Evolutionary conservation across 192 early-diverging fungal species (phyloP).

Genomic region (Dissophora globulifera): DNA sequence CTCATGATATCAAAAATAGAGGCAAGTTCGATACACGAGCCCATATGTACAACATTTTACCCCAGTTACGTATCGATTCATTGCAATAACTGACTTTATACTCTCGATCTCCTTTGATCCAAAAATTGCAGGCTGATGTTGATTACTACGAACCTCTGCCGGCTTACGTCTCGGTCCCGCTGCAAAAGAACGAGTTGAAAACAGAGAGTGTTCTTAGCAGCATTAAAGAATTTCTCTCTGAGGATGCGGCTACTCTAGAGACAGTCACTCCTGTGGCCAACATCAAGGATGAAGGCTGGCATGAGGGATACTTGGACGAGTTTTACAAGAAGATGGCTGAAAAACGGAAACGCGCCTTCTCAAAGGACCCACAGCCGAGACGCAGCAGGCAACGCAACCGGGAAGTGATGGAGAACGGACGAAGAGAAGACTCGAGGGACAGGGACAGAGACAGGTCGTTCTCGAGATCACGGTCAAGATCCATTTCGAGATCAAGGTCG

Average conservation of each 20-base stretch:
- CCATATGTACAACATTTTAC: too few relatives aligned
- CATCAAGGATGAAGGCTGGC: constrained; percentile 32
- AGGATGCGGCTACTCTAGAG: not conserved
- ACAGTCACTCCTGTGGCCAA: not conserved
- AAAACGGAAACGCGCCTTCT: constrained; percentile 14
- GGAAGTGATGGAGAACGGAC: not conserved
- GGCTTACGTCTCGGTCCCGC: constrained; percentile 15
- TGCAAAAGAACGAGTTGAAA: constrained; percentile 8
- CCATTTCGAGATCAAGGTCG: constrained; percentile 14
- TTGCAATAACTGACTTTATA: too few relatives aligned
- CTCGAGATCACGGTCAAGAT: constrained; percentile 18
- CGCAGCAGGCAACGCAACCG: not conserved
- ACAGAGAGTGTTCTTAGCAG: not conserved
- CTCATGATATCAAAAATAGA: constrained; percentile 46
- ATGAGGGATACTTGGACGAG: constrained; percentile 13
- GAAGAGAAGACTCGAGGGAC: not conserved
- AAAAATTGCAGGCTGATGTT: constrained; percentile 11
- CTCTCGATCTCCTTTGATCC: not conserved
- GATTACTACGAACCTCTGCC: constrained; percentile 41
- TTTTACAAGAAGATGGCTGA: constrained; percentile 6
- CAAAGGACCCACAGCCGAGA: constrained; percentile 4
- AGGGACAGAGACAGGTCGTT: constrained; percentile 8
- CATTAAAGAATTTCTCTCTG: constrained; percentile 14
- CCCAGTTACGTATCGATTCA: too few relatives aligned
- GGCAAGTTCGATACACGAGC: too few relatives aligned